Percentiles rank a stretch among this genome's conserved stretches.
Evolutionary conservation across 1,139 yeast genomes (phyloP).

Genomic region (Taphrina populina): DNA sequence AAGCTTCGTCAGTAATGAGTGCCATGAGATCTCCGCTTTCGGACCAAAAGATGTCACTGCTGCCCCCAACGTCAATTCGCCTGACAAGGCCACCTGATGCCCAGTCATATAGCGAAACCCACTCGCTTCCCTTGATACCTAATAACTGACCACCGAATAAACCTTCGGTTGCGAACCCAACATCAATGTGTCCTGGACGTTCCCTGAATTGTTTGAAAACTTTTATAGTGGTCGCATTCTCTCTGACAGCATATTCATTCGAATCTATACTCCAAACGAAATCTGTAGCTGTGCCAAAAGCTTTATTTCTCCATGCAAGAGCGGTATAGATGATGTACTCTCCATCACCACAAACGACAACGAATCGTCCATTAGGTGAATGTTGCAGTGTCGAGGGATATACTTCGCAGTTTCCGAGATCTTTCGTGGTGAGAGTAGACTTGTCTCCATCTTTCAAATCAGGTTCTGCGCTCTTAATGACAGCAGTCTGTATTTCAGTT

Average conservation of each 20-base stretch:
- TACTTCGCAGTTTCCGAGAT: constrained; percentile 85
- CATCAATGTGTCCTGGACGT: constrained; percentile 56
- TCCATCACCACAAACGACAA: constrained; percentile 96
- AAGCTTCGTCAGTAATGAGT: constrained; percentile 68
- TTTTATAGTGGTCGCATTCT: constrained; percentile 62
- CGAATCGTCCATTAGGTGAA: constrained; percentile 95
- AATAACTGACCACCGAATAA: constrained; percentile 82
- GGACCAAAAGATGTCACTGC: constrained; percentile 79
- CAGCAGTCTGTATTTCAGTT: constrained; percentile 81
- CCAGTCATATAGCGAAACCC: constrained; percentile 91
- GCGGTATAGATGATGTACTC: constrained; percentile 96
- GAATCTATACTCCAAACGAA: constrained; percentile 96
- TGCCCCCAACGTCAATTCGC: constrained; percentile 69
- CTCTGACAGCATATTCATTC: constrained; percentile 80
- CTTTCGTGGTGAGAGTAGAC: constrained; percentile 73
- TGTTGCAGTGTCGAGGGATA: constrained; percentile 84
- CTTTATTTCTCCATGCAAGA: constrained; percentile 95
- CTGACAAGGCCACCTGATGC: constrained; percentile 78
- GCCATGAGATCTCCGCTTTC: constrained; percentile 88
- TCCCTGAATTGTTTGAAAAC: constrained; percentile 84
- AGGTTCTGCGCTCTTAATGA: constrained; percentile 62
- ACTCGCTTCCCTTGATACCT: constrained; percentile 68
- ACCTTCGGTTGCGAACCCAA: constrained; percentile 70
- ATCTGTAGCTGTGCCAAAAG: constrained; percentile 85
- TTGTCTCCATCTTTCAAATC: constrained; percentile 67